Percentiles rank a stretch among this genome's conserved stretches.
These are phyloP conservation scores for Linnemannia elongata DNA, from an alignment of 192 early-diverging fungal genomes.

Conservation along the genomic window DNA sequence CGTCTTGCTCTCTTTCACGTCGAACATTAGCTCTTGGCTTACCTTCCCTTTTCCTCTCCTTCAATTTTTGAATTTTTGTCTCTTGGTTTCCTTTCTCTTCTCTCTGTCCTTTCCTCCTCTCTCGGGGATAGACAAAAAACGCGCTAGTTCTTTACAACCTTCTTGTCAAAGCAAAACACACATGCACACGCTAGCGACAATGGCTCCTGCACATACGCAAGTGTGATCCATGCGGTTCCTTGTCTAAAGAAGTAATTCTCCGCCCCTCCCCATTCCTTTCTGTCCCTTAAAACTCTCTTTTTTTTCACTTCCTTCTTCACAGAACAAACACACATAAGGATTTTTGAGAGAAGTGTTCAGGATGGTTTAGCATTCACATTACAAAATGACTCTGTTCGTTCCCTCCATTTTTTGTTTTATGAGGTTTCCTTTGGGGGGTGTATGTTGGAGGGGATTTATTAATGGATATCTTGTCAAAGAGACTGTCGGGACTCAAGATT, in stretches of 20 bases:
- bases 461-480: too few relatives aligned
- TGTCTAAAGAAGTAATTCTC: background rate
- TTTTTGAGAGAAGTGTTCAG: background rate
- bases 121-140: background rate
- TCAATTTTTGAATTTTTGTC: background rate
- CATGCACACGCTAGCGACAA: background rate
- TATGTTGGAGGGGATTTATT: too few relatives aligned
- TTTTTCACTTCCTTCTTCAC: background rate
- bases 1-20: background rate
- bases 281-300: background rate
- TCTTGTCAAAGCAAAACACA: background rate
- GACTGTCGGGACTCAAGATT: too few relatives aligned
- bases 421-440: background rate
- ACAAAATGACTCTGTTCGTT: background rate
- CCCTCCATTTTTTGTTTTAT: background rate
- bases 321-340: background rate
- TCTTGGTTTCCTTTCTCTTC: background rate
- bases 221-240: background rate
- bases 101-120: background rate
- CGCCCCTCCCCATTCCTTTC: background rate
- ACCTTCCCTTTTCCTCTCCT: background rate
- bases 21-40: background rate
- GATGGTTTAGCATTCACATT: slow-evolving; percentile 2
- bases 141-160: background rate
- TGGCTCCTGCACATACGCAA: background rate